Base-by-base conservation (phyloP, 345 rosid genomes). In the Syzygium jambos region DNA sequence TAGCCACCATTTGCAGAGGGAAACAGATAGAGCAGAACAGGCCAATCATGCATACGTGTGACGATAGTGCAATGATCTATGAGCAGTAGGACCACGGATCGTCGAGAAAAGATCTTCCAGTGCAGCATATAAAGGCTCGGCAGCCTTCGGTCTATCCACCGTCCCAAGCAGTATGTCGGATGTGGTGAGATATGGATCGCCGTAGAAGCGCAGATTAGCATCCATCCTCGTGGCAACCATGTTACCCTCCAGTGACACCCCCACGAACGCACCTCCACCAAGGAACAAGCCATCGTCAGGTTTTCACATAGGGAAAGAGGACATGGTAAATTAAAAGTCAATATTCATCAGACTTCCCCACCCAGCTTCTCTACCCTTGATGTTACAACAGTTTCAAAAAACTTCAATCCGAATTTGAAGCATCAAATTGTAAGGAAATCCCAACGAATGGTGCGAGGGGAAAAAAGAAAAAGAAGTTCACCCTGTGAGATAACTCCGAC, bases 171-270 rank as follows among this genome's bases (percentile, higher is more conserved):
- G 93, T 88, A 96, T 95, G 92, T 96, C 98, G 0, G 93, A 90
- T 1, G 99, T 95, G 21, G 95, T 90, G 84, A 96, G 92, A 92
- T 98, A 96, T 10, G 99, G 99, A 90, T 96, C 99, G 0, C 99
- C 99, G 51, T 96, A 98, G 88, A 98, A 98, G 83, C 65, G 92
- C 51, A 98, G 93, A 89, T 98, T 98, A 87, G 94, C 89, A 85
- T 96, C 98, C 92, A 93, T 96, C 91, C 99, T 94, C 16, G 99
- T 96, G 1, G 93, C 93, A 51, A 98, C 99, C 25, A 95, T 73
- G 85, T 95, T 98, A 61, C 99, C 98, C 93, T 98, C 99, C 23
- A 98, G 92, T 12, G 99, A 98, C 88, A 95, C 98, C 84, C 99
- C 99, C 85, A 96, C 94, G 86, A 98, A 98, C n/a, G 98, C 99